Evolutionary conservation across 139 green algal genomes (phyloP).

Genomic region (Parachlorella kessleri): DNA sequence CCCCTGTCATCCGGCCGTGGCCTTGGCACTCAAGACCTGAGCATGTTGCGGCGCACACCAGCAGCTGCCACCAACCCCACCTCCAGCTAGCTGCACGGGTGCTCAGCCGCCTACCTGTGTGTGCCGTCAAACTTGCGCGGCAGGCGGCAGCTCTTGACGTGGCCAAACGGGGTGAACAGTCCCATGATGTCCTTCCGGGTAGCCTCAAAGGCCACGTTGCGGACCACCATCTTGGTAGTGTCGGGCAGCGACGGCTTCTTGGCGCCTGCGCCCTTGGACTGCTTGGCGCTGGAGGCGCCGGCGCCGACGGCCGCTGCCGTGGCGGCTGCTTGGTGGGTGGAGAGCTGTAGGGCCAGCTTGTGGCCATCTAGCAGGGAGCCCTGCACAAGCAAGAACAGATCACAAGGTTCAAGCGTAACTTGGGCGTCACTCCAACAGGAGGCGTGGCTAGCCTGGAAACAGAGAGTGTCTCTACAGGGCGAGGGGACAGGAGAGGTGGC

Average conservation of each 20-base stretch:
- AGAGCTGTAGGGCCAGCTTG: slow-evolving; percentile 85
- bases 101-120: slow-evolving; percentile 68
- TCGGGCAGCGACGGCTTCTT: slow-evolving; percentile 11
- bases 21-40: too few species aligned
- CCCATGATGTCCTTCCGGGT: slow-evolving; percentile 89
- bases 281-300: slow-evolving; percentile 14
- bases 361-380: slow-evolving; percentile 88
- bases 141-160: slow-evolving; percentile 92
- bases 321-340: slow-evolving; percentile 20
- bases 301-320: not conserved
- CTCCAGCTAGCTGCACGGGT: too few species aligned
- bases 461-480: too few species aligned
- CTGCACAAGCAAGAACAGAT: too few species aligned
- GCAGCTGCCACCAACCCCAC: too few species aligned
- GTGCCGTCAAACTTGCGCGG: slow-evolving; percentile 98
- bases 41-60: too few species aligned
- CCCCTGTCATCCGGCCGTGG: too few species aligned
- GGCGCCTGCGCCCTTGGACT: not conserved
- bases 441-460: too few species aligned
- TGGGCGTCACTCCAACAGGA: too few species aligned
- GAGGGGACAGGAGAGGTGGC: not conserved
- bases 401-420: too few species aligned
- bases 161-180: slow-evolving; percentile 93
- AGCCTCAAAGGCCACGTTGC: slow-evolving; percentile 98
- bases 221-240: slow-evolving; percentile 88